These are phyloP conservation scores for Nannochloris sp. DNA, from an alignment of 139 green algal genomes.

Conservation along the genomic window DNA sequence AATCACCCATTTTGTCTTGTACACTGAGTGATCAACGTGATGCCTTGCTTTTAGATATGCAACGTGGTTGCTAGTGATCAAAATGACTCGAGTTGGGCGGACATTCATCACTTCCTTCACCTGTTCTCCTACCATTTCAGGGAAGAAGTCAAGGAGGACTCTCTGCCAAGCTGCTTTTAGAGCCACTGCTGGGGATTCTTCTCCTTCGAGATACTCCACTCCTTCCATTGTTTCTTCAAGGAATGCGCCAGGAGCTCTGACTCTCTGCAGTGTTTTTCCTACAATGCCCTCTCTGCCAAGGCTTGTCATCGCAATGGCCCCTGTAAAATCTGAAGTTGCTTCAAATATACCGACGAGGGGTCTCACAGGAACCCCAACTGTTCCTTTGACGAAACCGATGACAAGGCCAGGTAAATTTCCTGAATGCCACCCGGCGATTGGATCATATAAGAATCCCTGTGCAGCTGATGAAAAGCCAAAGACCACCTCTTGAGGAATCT, in stretches of 20 bases:
- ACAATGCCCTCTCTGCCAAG: conserved; percentile 72
- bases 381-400: conserved; percentile 52
- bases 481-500: conserved; percentile 37
- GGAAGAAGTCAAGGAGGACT: conserved; percentile 45
- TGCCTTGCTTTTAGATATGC: conserved; percentile 45
- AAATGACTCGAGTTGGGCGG: conserved; percentile 44
- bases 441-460: conserved; percentile 53
- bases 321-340: conserved; percentile 36
- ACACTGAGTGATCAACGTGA: conserved; percentile 21
- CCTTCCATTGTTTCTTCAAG: conserved; percentile 24
- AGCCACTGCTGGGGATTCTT: conserved; percentile 8
- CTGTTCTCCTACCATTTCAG: conserved; percentile 28
- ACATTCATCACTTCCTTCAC: conserved; percentile 55
- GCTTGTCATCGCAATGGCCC: conserved; percentile 56
- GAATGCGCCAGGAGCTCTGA: conserved; percentile 51
- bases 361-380: conserved; percentile 44
- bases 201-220: conserved; percentile 13
- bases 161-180: conserved; percentile 43
- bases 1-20: conserved; percentile 42
- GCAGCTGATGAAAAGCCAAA: conserved; percentile 37
- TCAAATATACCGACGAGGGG: conserved; percentile 54
- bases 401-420: conserved; percentile 28
- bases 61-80: conserved; percentile 63
- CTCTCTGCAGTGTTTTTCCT: conserved; percentile 57
- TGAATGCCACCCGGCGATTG: conserved; percentile 34